Evolutionary conservation across 2,329 filamentous ascomycete genomes (phyloP).

Genomic region (Cercospora brassicicola): DNA sequence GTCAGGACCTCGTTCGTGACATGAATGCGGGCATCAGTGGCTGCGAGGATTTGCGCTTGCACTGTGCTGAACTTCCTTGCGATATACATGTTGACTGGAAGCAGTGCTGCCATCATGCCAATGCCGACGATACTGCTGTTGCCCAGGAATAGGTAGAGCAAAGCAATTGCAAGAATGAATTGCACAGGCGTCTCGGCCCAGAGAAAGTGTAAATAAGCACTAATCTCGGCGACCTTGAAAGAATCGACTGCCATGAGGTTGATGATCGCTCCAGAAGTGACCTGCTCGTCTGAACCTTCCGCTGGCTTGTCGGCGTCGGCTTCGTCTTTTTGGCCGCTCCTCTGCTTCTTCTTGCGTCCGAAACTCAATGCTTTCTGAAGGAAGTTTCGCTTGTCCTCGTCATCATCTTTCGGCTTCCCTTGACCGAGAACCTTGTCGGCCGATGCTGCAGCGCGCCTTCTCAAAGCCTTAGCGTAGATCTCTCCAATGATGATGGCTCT

Average conservation of each 20-base stretch:
- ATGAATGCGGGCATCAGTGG: conserved; percentile 93
- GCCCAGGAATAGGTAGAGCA: conserved; percentile 89
- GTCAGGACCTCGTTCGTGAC: conserved; percentile 95
- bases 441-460: conserved; percentile 77
- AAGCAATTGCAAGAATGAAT: conserved; percentile 72
- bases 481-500: conserved; percentile 95
- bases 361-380: conserved; percentile 55
- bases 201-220: conserved; percentile 93
- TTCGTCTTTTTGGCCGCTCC: conserved; percentile 44
- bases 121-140: conserved; percentile 92
- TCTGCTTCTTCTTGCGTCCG: conserved; percentile 59
- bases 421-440: conserved; percentile 71
- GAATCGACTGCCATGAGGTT: conserved; percentile 99
- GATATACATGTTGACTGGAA: conserved; percentile 87
- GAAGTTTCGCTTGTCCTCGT: conserved; percentile 45
- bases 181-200: conserved; percentile 89
- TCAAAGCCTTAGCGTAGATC: conserved; percentile 92
- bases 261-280: conserved; percentile 96
- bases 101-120: conserved; percentile 79
- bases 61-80: conserved; percentile 80
- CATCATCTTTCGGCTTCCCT: conserved; percentile 44
- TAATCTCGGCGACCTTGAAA: conserved; percentile 95
- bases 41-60: conserved; percentile 87
- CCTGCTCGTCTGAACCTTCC: conserved; percentile 55
- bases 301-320: conserved; percentile 37